A percentile compares a stretch with the other conserved stretches of the same genome.
These are phyloP conservation scores for Zoysia matrella DNA, from an alignment of 202 grass and related monocot genomes.

Conservation along the genomic window DNA sequence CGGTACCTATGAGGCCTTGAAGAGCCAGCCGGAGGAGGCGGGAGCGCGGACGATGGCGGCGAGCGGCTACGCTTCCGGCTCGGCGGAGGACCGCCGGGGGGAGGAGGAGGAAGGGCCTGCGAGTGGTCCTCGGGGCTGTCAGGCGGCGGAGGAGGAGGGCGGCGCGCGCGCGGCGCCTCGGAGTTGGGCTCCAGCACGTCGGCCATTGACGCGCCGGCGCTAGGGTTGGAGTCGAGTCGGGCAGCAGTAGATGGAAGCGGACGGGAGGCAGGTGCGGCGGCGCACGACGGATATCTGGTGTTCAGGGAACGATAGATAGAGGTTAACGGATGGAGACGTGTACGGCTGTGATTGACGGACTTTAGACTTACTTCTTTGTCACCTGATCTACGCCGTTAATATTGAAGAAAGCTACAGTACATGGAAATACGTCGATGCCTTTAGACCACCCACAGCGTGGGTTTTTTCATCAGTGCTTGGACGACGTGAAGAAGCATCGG, in stretches of 20 bases:
- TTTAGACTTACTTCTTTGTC: not conserved
- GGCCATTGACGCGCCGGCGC: constrained; percentile 58
- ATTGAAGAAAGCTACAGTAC: no score
- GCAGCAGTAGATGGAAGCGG: no score
- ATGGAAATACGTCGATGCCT: no score
- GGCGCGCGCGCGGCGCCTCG: constrained; percentile 54
- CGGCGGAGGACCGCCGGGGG: constrained; percentile 50
- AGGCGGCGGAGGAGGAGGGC: constrained; percentile 48
- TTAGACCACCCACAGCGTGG: no score
- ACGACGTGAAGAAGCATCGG: no score
- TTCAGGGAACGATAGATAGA: not conserved
- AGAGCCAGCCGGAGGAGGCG: constrained; percentile 53
- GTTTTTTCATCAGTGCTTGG: no score
- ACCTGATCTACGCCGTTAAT: no score
- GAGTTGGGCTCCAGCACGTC: constrained; percentile 76
- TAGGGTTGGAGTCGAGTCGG: constrained; percentile 40
- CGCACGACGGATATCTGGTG: not conserved
- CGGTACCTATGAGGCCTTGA: constrained; percentile 66
- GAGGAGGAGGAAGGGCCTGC: constrained; percentile 57
- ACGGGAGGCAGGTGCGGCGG: no score
- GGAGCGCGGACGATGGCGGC: constrained; percentile 57
- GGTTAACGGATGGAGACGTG: not conserved
- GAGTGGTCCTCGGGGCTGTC: constrained; percentile 66
- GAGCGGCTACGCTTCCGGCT: constrained; percentile 76
- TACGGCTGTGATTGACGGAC: not conserved